Evolutionary conservation across 176 grass and related monocot genomes (phyloP).

Genomic region (Aegilops longissima): DNA sequence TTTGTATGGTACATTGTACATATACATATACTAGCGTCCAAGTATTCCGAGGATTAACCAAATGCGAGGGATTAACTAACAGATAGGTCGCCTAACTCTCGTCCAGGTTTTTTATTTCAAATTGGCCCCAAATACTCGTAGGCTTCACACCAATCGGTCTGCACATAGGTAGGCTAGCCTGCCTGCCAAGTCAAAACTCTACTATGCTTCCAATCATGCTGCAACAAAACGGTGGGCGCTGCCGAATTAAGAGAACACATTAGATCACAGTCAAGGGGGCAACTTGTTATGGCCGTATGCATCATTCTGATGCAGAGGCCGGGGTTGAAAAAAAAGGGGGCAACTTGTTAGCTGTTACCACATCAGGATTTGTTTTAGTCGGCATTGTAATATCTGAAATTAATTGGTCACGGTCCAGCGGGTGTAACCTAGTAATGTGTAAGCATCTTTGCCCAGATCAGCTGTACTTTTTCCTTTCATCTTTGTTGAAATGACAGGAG

Average conservation of each 20-base stretch:
- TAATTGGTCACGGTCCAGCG: slow-evolving; percentile 13
- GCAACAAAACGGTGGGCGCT: slow-evolving; percentile 18
- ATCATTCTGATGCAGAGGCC: too few relatives aligned
- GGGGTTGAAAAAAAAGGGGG: neutral
- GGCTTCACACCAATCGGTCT: slow-evolving; percentile 16
- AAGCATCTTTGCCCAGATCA: slow-evolving; percentile 15
- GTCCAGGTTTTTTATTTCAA: slow-evolving; percentile 1
- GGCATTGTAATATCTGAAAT: slow-evolving; percentile 27
- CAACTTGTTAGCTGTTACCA: neutral
- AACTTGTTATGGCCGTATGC: too few relatives aligned
- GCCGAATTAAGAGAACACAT: slow-evolving; percentile 18
- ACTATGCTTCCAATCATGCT: slow-evolving; percentile 29
- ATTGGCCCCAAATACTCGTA: slow-evolving; percentile 3
- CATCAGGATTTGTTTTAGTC: slow-evolving; percentile 1
- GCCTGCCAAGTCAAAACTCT: slow-evolving; percentile 15
- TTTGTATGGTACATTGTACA: neutral
- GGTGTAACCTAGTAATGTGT: slow-evolving; percentile 13
- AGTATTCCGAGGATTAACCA: neutral
- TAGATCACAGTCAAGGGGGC: slow-evolving; percentile 24
- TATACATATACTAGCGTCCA: slow-evolving; percentile 22
- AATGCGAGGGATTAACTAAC: slow-evolving; percentile 9
- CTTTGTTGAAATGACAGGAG: neutral
- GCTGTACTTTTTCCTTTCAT: neutral
- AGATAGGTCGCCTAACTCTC: slow-evolving; percentile 10
- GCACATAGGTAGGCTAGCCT: neutral